These are phyloP conservation scores for Pestalotiopsis sp. DNA, from an alignment of 2,329 filamentous ascomycete genomes.

Conservation along the genomic window DNA sequence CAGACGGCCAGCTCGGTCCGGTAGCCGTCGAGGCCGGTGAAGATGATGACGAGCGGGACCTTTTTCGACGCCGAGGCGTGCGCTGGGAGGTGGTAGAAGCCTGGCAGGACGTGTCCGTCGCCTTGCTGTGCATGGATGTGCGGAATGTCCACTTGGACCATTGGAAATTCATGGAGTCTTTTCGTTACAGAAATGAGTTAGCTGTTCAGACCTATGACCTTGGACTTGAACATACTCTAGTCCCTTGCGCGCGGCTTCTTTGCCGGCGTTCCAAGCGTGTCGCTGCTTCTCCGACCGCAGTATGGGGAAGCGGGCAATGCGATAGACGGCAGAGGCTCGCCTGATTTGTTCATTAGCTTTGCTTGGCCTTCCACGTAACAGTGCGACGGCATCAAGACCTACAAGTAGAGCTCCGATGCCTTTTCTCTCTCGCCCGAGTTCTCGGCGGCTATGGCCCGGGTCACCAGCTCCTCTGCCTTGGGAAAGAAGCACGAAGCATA, in stretches of 20 bases:
- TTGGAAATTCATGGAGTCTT: conserved; percentile 31
- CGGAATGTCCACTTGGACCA: conserved; percentile 30
- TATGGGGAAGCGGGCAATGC: conserved; percentile 36
- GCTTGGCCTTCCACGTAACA: neutral
- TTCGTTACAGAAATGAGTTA: too few relatives aligned
- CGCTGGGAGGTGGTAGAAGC: conserved; percentile 30
- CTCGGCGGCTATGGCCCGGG: conserved; percentile 19
- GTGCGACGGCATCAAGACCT: neutral
- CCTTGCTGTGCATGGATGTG: conserved; percentile 25
- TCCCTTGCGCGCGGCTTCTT: conserved; percentile 30
- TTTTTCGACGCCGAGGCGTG: conserved; percentile 18
- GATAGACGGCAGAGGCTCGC: conserved; percentile 34
- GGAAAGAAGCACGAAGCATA: conserved; percentile 37
- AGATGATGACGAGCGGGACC: conserved; percentile 29
- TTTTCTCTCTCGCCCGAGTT: conserved; percentile 26
- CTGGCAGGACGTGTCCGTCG: conserved; percentile 28
- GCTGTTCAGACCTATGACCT: too few relatives aligned
- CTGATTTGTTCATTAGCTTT: conserved; percentile 14
- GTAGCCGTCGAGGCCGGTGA: conserved; percentile 30
- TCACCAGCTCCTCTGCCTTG: conserved; percentile 30
- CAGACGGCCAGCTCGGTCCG: conserved; percentile 36
- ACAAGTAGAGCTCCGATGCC: conserved; percentile 35
- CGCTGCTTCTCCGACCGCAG: conserved; percentile 31
- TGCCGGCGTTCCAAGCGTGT: conserved; percentile 30
- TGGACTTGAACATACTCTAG: conserved; percentile 17